These are phyloP conservation scores for Corymbia calophylla DNA, from an alignment of 441 rosid species.

Conservation along the genomic window DNA sequence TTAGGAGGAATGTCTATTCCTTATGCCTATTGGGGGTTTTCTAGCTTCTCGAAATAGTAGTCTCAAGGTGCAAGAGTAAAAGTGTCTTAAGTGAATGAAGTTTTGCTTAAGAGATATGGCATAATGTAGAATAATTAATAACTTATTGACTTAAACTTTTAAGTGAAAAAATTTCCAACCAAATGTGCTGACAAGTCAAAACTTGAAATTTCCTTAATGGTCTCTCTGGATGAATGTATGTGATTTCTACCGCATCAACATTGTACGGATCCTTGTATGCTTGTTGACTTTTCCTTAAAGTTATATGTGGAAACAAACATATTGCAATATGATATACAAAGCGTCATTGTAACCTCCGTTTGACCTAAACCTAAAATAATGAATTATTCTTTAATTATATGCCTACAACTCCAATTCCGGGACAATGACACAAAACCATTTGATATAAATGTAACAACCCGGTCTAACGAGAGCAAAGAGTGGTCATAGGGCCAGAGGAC, in stretches of 20 bases:
- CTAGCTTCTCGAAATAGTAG: not conserved
- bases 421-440: not conserved
- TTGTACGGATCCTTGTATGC: not conserved
- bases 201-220: fast-evolving
- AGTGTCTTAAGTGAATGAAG: not conserved
- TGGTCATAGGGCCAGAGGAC: no score
- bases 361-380: not conserved
- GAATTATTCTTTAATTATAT: not conserved
- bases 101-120: not conserved
- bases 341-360: not conserved
- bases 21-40: not conserved
- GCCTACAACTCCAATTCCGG: not conserved
- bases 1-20: not conserved
- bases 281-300: not conserved
- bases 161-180: not conserved
- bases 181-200: fast-evolving
- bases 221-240: not conserved
- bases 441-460: not conserved
- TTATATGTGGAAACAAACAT: not conserved
- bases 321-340: not conserved
- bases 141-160: not conserved
- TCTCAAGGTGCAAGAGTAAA: not conserved
- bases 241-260: not conserved
- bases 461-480: no score
- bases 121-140: not conserved